Evolutionary conservation across 2,329 filamentous ascomycete species (phyloP), one percentile per base, ranked within the genome.

Genomic region (Xylaria arbuscula): DNA sequence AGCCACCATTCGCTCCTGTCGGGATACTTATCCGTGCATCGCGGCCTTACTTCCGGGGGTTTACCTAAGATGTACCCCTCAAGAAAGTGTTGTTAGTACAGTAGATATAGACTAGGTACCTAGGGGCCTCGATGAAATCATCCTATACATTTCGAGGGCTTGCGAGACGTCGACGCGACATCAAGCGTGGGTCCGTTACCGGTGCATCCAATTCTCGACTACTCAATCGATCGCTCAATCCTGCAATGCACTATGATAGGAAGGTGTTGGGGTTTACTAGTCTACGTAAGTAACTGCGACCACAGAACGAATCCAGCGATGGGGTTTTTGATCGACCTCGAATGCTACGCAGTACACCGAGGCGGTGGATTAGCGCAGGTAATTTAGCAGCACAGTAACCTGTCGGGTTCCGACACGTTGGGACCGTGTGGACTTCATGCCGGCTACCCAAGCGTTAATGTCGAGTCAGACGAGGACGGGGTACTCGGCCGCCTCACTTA

Each of bases 171-270:
- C 40, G 48, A 3, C 32, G 45, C 19, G n/a, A 47, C 42, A 9
- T 53, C 24, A 19, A 28, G 24, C 54, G 60, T 56, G 22, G 56
- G 48, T 42, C 38, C 38, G 32, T 68, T 55, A 22, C 57, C 28
- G 40, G 32, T 47, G 54, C 32, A 19, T 22, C 28, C 32, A 40
- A 24, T 55, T 34, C 6, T 38, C 40, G 40, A 45, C 42, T 34
- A 24, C 48, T 60, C 50, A 42, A 55, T 45, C 45, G 19, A 48
- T 50, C 53, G 17, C 13, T 51, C 51, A 42, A 48, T 61, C 55
- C 60, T 62, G 64, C 38, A 62, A 62, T 59, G 58, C 58, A 32
- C 65, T 54, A 19, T 62, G 62, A 70, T 62, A 68, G 68, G 68
- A 68, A 70, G 62, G 62, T 63, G 68, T 22, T 63, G 2, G 22